Evolutionary conservation across 1,284 basidiomycete genomes (phyloP), one percentile per base, ranked within the genome.

Genomic region (Naganishia cerealis): DNA sequence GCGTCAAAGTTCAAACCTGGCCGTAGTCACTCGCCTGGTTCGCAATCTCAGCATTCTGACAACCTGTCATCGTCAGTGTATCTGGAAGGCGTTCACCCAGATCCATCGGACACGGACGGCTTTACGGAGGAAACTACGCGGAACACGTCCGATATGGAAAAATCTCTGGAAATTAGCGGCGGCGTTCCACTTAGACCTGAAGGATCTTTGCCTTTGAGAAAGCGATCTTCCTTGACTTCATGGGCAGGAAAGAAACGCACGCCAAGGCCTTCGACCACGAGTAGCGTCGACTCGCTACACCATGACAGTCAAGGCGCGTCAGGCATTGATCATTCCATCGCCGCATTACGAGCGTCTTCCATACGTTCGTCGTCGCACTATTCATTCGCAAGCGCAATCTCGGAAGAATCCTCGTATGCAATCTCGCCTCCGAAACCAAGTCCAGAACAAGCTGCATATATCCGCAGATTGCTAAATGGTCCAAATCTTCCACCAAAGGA

Each of bases 1-100:
- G 88, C 88, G n/a, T 85, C 86, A 73, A 84, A 85, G 73, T 80
- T 91, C 67, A 68, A 68, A 54, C 59, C 62, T 38, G 67, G 63
- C 10, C 63, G 67, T 42, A 63, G 59, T 42, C 50, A 54, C 18
- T 63, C 61, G 40, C 66, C 56, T 33, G 57, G 57, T 33, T 53
- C 59, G 16, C 53, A 53, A 8, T 39, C n/a, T 6, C 56, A 56
- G 53, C 67, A 62, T 55, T 50, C 67, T 5, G 67, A 36, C 4
- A 54, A 57, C 38, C n/a, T 57, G 24, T 58, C 66, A n/a, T 56
- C 69, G 29, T 61, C 58, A n/a, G 39, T 71, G 56, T 68, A 65
- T 39, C 66, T 71, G 26, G 70, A 71, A 62, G 70, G 70, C n/a
- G 67, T 71, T 18, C 67, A 71, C 42, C 53, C 66, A 15, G 61